Evolutionary conservation across 768 basidiomycete genomes (phyloP).

Genomic region (Boletus rubroflammeus): DNA sequence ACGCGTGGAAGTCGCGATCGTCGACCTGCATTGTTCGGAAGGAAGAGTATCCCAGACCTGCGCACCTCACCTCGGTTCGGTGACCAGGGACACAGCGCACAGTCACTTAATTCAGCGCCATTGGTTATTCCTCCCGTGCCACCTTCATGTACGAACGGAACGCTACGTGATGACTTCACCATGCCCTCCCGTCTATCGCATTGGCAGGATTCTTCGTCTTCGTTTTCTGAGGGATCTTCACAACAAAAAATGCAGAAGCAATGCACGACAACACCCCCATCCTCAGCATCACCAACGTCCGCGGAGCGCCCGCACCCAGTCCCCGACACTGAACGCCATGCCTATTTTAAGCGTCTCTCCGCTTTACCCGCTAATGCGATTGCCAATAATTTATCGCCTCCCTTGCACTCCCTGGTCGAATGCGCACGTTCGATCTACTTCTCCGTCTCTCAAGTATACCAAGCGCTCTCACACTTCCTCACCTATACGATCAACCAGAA

Average conservation of each 20-base stretch:
- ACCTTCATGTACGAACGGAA: conserved; percentile 13
- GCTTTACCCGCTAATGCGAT: conserved; percentile 60
- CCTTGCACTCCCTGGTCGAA: conserved; percentile 72
- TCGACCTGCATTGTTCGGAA: conserved; percentile 44
- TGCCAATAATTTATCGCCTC: conserved; percentile 62
- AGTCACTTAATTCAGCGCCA: conserved; percentile 24
- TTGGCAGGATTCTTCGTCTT: conserved; percentile 46
- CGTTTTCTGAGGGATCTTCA: conserved; percentile 31
- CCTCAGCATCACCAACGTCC: conserved; percentile 39
- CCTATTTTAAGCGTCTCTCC: conserved; percentile 92
- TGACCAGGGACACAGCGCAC: conserved; percentile 24
- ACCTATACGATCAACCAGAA: conserved; percentile 80
- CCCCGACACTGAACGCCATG: conserved; percentile 75
- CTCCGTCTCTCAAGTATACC: conserved; percentile 86
- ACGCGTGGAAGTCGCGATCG: conserved; percentile 37
- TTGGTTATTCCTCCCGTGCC: conserved; percentile 4
- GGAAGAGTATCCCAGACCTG: conserved; percentile 88
- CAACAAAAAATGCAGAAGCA: conserved; percentile 23
- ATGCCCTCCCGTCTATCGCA: conserved; percentile 40
- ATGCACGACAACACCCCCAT: conserved; percentile 30
- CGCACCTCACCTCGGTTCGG: conserved; percentile 46
- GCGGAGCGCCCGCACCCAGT: conserved; percentile 37
- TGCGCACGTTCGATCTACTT: conserved; percentile 92
- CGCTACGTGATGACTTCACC: conserved; percentile 28
- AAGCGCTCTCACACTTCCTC: conserved; percentile 84